phyloP scores from a whole-genome alignment of 2,329 filamentous ascomycete species.

The Zasmidium citrigriseum region DNA sequence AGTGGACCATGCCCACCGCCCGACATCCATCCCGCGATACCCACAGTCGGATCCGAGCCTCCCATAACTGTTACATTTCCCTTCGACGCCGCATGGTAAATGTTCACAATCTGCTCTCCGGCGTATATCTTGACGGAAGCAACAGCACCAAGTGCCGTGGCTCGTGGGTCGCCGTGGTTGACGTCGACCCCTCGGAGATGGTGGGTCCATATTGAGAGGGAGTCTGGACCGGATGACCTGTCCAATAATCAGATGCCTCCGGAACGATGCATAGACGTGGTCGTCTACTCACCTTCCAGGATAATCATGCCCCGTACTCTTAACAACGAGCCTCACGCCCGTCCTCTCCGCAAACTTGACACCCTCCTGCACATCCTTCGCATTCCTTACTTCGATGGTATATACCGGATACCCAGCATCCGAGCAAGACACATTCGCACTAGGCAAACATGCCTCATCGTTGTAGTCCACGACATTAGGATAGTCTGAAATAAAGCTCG shows the following conservation, averaged over 20 bases:
- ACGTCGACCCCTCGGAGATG: conserved; percentile 48
- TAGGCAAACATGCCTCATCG: conserved; percentile 17
- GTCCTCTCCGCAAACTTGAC: conserved; percentile 13
- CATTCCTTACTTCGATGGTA: conserved; percentile 6
- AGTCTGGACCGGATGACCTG: conserved; percentile 62
- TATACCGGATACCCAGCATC: conserved; percentile 12
- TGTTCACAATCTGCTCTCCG: conserved; percentile 5
- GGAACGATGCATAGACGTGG: not conserved
- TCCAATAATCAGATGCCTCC: conserved; percentile 38
- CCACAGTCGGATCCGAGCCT: conserved; percentile 9
- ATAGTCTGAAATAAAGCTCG: conserved; percentile 9
- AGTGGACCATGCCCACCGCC: conserved; percentile 21
- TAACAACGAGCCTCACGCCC: conserved; percentile 12
- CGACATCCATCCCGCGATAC: conserved; percentile 16
- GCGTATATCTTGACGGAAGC: conserved; percentile 12
- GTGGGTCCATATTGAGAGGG: conserved; percentile 59
- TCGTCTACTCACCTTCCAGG: conserved; percentile 10
- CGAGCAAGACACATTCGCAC: conserved; percentile 4
- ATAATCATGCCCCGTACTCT: conserved; percentile 23
- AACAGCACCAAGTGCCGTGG: conserved; percentile 3
- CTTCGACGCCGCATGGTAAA: conserved; percentile 10
- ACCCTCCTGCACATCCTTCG: conserved; percentile 10
- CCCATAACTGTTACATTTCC: conserved; percentile 12
- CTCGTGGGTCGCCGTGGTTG: conserved; percentile 9
- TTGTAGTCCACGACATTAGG: conserved; percentile 13